Base-by-base conservation (phyloP, 164 flowering plant species). In the Taxillus chinensis region DNA sequence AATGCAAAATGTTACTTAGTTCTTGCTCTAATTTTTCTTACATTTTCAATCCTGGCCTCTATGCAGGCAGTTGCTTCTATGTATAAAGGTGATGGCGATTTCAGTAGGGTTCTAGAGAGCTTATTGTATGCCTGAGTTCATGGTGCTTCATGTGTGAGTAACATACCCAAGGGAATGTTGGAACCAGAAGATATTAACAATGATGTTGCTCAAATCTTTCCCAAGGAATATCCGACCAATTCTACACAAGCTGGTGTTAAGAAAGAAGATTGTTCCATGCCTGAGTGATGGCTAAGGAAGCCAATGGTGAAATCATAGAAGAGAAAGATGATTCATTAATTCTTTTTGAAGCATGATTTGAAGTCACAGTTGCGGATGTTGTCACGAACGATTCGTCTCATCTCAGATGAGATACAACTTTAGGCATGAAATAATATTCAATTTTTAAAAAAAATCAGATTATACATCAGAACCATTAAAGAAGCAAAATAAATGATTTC, bases 31-130 rank as follows among this genome's bases (percentile, higher is more conserved):
- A 0, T 49, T 11, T 49, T 4, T 12, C 52, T 49, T 12, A 49
- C 52, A 49, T 59, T 11, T 62, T 56, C 41, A 40, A 11, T 58
- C n/a, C 45, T 69, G 46, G 8, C 13, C 16, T 3, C 39, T 62
- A 15, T 59, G 16, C 84, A 92, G 96, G 75, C 74, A 65, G 84
- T 89, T 64, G 77, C 86, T 68, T 82, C 89, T 56, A 78, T 71
- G 41, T 68, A 83, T 41, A 77, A 70, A 50, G 72, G 69, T 15
- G 79, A 84, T 69, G 80, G 77, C 64, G 83, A 80, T 67, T 86
- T 78, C 57, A 49, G 68, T 62, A 75, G 77, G 72, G 83, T 77
- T 46, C 79, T 92, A 72, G 70, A 62, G 52, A 90, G 72, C 37
- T 83, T 87, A 8, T 43, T 89, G 54, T 92, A 85, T 61, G 55